Evolutionary conservation across 2,329 filamentous ascomycete genomes (phyloP).

Genomic region (Westerdykella aurantiaca): DNA sequence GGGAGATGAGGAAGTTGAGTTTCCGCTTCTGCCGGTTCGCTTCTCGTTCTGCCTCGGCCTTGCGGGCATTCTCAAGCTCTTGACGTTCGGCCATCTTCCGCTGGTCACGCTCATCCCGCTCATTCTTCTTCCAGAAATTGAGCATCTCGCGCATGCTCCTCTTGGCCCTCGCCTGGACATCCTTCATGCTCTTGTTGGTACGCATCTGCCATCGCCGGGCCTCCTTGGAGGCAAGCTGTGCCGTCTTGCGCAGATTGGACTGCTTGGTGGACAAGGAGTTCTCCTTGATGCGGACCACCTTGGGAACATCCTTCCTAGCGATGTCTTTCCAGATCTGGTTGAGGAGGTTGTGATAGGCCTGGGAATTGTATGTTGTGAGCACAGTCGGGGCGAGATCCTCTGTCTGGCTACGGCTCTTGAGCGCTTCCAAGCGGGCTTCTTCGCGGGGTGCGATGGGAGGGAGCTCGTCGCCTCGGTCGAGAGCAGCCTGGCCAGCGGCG

Average conservation of each 20-base stretch:
- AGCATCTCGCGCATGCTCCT: constrained; percentile 99
- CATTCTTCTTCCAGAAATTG: constrained; percentile 98
- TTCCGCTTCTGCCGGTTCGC: constrained; percentile 96
- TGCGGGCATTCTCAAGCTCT: constrained; percentile 92
- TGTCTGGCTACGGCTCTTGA: constrained; percentile 42
- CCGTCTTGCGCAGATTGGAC: constrained; percentile 97
- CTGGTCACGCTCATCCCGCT: constrained; percentile 91
- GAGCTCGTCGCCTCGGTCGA: constrained; percentile 72
- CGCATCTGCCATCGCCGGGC: constrained; percentile 94
- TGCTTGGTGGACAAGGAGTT: constrained; percentile 80
- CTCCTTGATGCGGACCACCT: constrained; percentile 81
- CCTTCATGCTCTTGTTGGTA: constrained; percentile 98
- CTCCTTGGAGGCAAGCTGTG: constrained; percentile 92
- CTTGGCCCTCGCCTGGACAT: constrained; percentile 93
- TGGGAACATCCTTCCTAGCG: constrained; percentile 86
- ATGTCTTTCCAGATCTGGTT: constrained; percentile 97
- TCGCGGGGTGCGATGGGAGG: constrained; percentile 57
- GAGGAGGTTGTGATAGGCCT: constrained; percentile 94
- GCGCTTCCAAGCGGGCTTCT: constrained; percentile 46
- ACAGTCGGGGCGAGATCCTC: constrained; percentile 43
- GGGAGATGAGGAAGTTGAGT: constrained; percentile 98
- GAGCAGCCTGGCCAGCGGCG: constrained; percentile 77
- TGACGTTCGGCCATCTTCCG: constrained; percentile 92
- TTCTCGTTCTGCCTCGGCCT: constrained; percentile 94
- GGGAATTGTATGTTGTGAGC: constrained; percentile 64